Evolutionary conservation across 805 yeast species (phyloP), one percentile per base, ranked within the genome.

Genomic region (Maudiozyma saulgeensis): DNA sequence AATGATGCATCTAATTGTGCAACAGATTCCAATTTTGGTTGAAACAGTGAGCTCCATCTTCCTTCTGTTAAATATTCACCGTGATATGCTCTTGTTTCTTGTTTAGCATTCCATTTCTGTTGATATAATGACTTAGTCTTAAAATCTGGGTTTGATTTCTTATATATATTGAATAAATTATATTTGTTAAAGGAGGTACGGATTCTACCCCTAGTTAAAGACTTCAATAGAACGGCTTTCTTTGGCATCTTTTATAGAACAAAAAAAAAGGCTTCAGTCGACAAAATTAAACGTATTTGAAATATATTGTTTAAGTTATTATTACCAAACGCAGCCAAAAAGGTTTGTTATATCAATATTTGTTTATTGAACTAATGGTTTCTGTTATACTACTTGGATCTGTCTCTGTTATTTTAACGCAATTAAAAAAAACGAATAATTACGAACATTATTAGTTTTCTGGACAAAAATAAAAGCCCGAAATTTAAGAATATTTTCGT

Each of bases 21-120:
- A 40, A 88, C 96, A 28, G 95, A 86, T 51, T 84, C 82, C 56
- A 89, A 73, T 51, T 82, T 81, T 44, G 75, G 73, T 48, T 80
- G 72, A 70, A 91, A 90, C 45, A 77, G 67, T 8, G 80, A 69
- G 62, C 84, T 84, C 83, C 89, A 86, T 63, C 90, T 80, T 18
- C 79, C 72, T 66, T 93, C 99, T 0, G 91, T 85, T 49, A 91
- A 67, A 64, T 84, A 87, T 62, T 93, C 98, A 58, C 99, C 99
- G 66, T 91, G 99, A 67, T 91, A 91, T 1, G 91, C 84, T 69
- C 99, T 80, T 7, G 97, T 83, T 63, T 90, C 96, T 63, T 81
- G 84, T 67, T 93, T 91, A 46, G 96, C 83, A 6, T 76, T 70
- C 91, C 96, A 93, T 69, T 89, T 88, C 68, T 91, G 96, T 68